A percentile compares a stretch with the other conserved stretches of the same genome.
phyloP scores from a whole-genome alignment of 495 filamentous ascomycete species.

The Penicillium ochrochloron region DNA sequence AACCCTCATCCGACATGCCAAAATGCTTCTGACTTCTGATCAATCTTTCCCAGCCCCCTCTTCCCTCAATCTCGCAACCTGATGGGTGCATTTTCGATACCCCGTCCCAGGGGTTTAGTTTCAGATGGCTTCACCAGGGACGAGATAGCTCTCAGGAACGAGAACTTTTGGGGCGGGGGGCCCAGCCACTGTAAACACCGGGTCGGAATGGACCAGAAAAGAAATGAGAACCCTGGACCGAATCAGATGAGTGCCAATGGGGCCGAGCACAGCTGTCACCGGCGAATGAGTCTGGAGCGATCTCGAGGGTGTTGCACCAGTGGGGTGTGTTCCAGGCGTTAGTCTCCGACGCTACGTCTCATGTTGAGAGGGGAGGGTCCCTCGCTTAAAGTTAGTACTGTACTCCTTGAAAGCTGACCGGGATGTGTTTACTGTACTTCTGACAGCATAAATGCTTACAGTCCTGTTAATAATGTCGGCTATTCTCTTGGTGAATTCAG shows the following conservation, averaged over 20 bases:
- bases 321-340: constrained; percentile 22
- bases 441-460: too few relatives aligned
- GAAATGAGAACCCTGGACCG: constrained; percentile 18
- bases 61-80: neutral
- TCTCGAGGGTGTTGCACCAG: constrained; percentile 17
- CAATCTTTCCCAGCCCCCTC: neutral
- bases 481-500: neutral
- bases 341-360: constrained; percentile 35
- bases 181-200: neutral
- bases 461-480: too few relatives aligned
- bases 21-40: neutral
- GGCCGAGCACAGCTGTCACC: constrained; percentile 15
- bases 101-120: constrained; percentile 13
- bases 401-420: neutral
- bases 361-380: constrained; percentile 16
- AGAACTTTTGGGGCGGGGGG: neutral
- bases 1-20: neutral
- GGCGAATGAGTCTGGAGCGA: constrained; percentile 18
- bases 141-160: constrained; percentile 1
- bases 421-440: neutral
- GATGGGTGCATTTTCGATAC: constrained; percentile 5
- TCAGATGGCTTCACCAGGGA: constrained; percentile 19
- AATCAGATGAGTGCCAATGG: constrained; percentile 18
- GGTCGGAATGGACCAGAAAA: neutral
- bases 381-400: constrained; percentile 2